Evolutionary conservation across 1,139 yeast genomes (phyloP).

Genomic region (Suhomyces coccinellae): DNA sequence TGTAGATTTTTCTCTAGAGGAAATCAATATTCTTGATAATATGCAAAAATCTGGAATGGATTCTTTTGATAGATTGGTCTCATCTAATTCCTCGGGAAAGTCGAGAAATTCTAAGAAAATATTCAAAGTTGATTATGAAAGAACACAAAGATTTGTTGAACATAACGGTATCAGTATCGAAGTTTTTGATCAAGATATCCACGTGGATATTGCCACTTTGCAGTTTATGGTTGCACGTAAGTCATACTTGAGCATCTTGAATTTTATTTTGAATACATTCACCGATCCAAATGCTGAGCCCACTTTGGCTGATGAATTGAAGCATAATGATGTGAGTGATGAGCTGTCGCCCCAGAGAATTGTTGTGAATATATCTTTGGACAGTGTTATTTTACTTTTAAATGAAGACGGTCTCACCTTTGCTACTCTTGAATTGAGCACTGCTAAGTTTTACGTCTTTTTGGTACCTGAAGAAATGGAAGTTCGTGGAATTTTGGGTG

Average conservation of each 20-base stretch:
- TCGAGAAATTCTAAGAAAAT: conserved; percentile 39
- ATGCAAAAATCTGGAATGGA: conserved; percentile 63
- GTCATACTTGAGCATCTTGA: conserved; percentile 74
- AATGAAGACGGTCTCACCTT: conserved; percentile 83
- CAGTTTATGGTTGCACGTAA: conserved; percentile 75
- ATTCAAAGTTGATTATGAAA: conserved; percentile 60
- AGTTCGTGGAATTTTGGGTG: conserved; percentile 75
- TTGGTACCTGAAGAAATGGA: conserved; percentile 79
- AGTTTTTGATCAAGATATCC: conserved; percentile 75
- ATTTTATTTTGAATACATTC: conserved; percentile 82
- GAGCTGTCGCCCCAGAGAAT: conserved; percentile 68
- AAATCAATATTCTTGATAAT: conserved; percentile 71
- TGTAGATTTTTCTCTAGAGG: conserved; percentile 63
- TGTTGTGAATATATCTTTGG: conserved; percentile 65
- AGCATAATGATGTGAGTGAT: conserved; percentile 60
- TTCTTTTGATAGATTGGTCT: conserved; percentile 68
- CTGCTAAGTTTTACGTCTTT: conserved; percentile 67
- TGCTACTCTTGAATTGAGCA: conserved; percentile 75
- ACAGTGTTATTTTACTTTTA: conserved; percentile 71
- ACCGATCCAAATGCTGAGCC: conserved; percentile 75
- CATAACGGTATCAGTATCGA: conserved; percentile 59
- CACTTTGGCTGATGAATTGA: conserved; percentile 64
- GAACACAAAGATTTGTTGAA: conserved; percentile 63
- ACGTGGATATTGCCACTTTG: conserved; percentile 77
- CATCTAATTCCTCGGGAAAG: conserved; percentile 56